phyloP scores from a whole-genome alignment of 495 filamentous ascomycete species.

The Podospora sp. region DNA sequence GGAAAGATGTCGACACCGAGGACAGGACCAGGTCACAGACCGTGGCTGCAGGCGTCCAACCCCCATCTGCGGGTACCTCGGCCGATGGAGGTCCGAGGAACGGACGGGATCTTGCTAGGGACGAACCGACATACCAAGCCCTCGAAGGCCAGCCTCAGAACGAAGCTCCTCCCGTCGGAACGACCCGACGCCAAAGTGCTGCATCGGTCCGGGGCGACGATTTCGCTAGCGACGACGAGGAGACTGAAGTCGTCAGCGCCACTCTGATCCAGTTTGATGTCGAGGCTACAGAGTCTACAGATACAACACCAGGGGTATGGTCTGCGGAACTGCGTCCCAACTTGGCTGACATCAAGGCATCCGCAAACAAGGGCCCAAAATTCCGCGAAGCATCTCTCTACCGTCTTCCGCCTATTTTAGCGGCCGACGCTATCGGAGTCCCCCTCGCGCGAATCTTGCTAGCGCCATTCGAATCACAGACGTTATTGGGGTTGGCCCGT shows the following conservation, averaged over 20 bases:
- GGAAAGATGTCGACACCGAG: conserved; percentile 2
- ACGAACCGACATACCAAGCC: conserved; percentile 26
- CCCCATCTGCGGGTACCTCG: neutral
- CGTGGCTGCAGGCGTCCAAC: neutral
- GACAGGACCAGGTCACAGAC: neutral
- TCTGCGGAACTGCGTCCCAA: conserved; percentile 59
- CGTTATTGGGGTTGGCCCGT: conserved; percentile 35
- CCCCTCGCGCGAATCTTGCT: conserved; percentile 36
- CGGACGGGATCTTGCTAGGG: conserved; percentile 23
- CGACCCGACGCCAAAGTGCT: conserved; percentile 37
- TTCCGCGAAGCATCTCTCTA: conserved; percentile 46
- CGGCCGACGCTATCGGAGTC: conserved; percentile 41
- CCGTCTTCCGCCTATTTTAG: conserved; percentile 38
- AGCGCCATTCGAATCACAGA: conserved; percentile 36
- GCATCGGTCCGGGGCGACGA: conserved; percentile 32
- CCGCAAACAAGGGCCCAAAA: conserved; percentile 22
- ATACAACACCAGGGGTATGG: conserved; percentile 49
- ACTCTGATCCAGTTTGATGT: conserved; percentile 62
- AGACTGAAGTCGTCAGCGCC: conserved; percentile 49
- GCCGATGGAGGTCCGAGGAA: conserved; percentile 8
- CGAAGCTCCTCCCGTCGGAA: conserved; percentile 32
- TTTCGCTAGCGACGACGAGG: conserved; percentile 54
- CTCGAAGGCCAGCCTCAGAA: conserved; percentile 30
- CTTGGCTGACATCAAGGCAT: conserved; percentile 27
- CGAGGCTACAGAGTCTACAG: conserved; percentile 49